Evolutionary conservation across 352 stramenopile species (phyloP), one percentile per base, ranked within the genome.

Genomic region (Globisporangium cystogenes): DNA sequence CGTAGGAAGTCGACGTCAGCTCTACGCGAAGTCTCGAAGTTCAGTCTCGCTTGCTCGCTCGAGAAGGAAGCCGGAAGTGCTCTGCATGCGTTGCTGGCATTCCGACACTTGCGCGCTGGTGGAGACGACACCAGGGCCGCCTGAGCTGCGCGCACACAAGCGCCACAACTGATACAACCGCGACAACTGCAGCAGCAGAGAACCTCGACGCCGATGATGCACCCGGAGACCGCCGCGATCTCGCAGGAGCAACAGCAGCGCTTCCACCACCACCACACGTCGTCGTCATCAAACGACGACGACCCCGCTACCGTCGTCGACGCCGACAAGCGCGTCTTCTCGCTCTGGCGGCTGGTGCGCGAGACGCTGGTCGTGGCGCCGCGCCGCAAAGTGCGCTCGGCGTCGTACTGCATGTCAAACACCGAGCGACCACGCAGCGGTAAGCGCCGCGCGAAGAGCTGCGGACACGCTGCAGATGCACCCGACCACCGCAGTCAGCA

Each of bases 271-370:
- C 21, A 26, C n/a, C 26, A 45, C 18, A 11, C 39, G 15, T n/a
- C 39, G n/a, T 16, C 20, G 37, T 11, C 31, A 11, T 36, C 31
- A 2, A 11, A 36, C 31, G 37, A 7, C 6, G 18, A 4, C 27
- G 48, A 12, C 26, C 39, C 14, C 12, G 8, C 7, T n/a, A n/a
- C 10, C 21, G 16, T n/a, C n/a, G n/a, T n/a, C n/a, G n/a, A n/a
- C n/a, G n/a, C 31, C 11, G 39, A 39, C 36, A 42, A 26, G 23
- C 43, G 23, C 33, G 26, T 48, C 5, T 49, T 61, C 36, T 42
- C 47, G 24, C 35, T 61, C 18, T 61, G 55, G 55, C 48, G 39
- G 7, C 49, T 61, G 7, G 40, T 61, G 48, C 48, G 47, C 48
- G 40, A 55, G 11, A 52, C n/a, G 12, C 39, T 61, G 23, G 12